phyloP scores from a whole-genome alignment of 1,139 yeast genomes.

The Suhomyces wounanorum region DNA sequence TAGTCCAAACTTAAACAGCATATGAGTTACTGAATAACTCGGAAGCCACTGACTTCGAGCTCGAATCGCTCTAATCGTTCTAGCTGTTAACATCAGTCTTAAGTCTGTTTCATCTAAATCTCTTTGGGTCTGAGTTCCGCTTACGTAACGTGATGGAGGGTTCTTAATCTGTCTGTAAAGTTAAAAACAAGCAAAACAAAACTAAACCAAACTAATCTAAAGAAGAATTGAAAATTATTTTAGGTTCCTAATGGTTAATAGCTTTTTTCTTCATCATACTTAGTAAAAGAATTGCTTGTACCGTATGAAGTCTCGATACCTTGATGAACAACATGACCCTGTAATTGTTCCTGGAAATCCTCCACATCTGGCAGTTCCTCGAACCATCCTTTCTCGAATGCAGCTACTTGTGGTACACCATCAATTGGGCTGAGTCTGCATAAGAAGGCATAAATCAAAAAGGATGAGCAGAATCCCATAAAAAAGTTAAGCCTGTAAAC shows the following conservation, averaged over 20 bases:
- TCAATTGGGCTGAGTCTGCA: slow-evolving; percentile 59
- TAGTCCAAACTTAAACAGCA: not conserved
- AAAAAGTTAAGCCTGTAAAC: slow-evolving; percentile 75
- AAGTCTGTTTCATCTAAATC: not conserved
- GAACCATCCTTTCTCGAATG: slow-evolving; percentile 62
- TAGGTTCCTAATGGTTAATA: not conserved
- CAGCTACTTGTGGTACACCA: slow-evolving; percentile 55
- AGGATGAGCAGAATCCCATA: slow-evolving; percentile 67
- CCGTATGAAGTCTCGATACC: slow-evolving; percentile 21
- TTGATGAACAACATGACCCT: slow-evolving; percentile 34
- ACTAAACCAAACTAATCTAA: no score
- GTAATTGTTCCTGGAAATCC: slow-evolving; percentile 53
- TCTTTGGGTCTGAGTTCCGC: not conserved
- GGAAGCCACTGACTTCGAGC: not conserved
- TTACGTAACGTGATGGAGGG: not conserved
- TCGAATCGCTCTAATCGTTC: not conserved
- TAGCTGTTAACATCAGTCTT: not conserved
- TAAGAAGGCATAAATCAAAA: slow-evolving; percentile 49
- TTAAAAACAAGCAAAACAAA: no score
- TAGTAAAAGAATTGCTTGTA: slow-evolving; percentile 15
- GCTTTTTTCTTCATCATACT: slow-evolving; percentile 11
- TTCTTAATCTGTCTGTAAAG: no score
- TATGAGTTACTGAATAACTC: not conserved
- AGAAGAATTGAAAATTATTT: not conserved
- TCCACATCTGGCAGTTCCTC: slow-evolving; percentile 66